Conservation (phyloP, 1,284 basidiomycete species). For the Apiotrichum siamense region DNA sequence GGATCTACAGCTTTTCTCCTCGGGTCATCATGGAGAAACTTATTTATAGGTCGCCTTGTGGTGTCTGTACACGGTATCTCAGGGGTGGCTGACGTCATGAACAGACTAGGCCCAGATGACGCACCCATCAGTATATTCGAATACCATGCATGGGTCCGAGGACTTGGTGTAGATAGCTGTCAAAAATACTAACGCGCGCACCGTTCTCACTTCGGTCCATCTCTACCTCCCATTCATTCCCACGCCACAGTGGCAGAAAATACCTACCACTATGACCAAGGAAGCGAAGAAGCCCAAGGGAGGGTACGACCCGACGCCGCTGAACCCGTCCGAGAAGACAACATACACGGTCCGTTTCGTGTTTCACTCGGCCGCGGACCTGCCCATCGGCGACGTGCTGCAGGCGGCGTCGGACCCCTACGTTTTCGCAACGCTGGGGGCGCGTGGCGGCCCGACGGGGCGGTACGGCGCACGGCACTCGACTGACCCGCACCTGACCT, state of each 20-base stretch:
- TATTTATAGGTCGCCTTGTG: too few relatives aligned
- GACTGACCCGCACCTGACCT: slow-evolving; percentile 43
- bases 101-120: neutral
- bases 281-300: slow-evolving; percentile 26
- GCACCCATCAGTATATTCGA: neutral
- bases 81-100: too few relatives aligned
- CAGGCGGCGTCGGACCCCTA: slow-evolving; percentile 49
- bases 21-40: too few relatives aligned
- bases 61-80: too few relatives aligned
- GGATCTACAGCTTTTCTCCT: too few relatives aligned
- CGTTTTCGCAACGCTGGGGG: slow-evolving; percentile 38
- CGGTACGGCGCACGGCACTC: slow-evolving; percentile 6
- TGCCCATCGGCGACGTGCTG: slow-evolving; percentile 49
- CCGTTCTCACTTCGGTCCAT: too few relatives aligned
- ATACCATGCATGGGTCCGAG: too few relatives aligned
- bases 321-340: slow-evolving; percentile 19
- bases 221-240: neutral
- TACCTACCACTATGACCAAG: neutral
- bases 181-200: too few relatives aligned
- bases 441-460: neutral
- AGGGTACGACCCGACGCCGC: slow-evolving; percentile 34
- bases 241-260: neutral
- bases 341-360: slow-evolving; percentile 49
- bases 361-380: slow-evolving; percentile 48
- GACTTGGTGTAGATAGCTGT: too few relatives aligned